Conservation (phyloP, 192 early-diverging fungal species). For the Umbelopsis ramanniana region DNA sequence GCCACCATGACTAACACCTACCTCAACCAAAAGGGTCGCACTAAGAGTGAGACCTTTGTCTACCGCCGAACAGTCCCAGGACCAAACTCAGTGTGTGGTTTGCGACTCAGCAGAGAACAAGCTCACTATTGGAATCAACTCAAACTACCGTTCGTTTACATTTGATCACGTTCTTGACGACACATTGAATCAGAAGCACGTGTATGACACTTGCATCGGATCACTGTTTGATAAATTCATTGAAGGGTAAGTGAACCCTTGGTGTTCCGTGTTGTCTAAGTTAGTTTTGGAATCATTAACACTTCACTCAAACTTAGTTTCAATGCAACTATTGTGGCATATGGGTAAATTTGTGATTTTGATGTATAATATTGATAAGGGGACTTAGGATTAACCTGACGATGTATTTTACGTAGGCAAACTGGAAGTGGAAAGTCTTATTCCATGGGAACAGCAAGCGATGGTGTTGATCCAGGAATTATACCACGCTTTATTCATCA, state of each 20-base stretch:
- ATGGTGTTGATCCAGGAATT: slow-evolving; percentile 51
- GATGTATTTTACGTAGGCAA: slow-evolving; percentile 50
- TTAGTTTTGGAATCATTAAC: not conserved
- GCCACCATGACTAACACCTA: not conserved
- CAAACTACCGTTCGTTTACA: slow-evolving; percentile 58
- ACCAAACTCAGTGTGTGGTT: slow-evolving; percentile 63
- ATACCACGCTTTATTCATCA: slow-evolving; percentile 66
- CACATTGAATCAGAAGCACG: slow-evolving; percentile 52
- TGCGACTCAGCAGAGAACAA: slow-evolving; percentile 64
- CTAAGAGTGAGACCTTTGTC: slow-evolving; percentile 80
- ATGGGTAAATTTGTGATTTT: slow-evolving; percentile 53
- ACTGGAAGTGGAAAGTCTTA: slow-evolving; percentile 94
- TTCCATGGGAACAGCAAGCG: slow-evolving; percentile 84
- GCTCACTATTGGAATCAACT: slow-evolving; percentile 61
- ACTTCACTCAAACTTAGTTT: slow-evolving; percentile 49
- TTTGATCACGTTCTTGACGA: slow-evolving; percentile 74
- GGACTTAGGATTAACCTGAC: not conserved
- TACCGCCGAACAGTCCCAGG: slow-evolving; percentile 72
- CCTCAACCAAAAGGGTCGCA: slow-evolving; percentile 61
- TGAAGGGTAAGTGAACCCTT: slow-evolving; percentile 61
- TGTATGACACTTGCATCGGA: slow-evolving; percentile 63
- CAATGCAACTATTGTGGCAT: slow-evolving; percentile 92
- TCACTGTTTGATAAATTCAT: slow-evolving; percentile 70
- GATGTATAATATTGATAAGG: slow-evolving; percentile 44
- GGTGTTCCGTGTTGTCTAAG: not conserved